Evolutionary conservation across 176 grass and related monocot genomes (phyloP), one percentile per base, ranked within the genome.

Genomic region (Carex kokanica): DNA sequence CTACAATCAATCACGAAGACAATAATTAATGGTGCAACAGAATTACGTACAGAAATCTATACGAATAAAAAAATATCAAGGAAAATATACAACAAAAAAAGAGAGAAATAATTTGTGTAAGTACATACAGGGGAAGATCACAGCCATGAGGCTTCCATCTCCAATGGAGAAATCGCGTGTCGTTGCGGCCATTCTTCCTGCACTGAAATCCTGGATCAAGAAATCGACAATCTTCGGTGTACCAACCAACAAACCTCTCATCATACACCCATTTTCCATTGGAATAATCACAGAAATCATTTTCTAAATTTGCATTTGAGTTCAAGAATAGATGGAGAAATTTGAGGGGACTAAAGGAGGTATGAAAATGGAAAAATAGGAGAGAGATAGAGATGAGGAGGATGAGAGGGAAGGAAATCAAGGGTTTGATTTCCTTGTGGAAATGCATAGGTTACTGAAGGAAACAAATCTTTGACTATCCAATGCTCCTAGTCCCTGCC

Each of bases 131-230:
- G 32, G 87, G 86, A 6, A 91, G 86, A 67, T 62, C 20, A 77
- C 89, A 91, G 21, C 78, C 57, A 23, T 21, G 87, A 81, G 89
- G 92, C 13, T 75, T 87, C 92, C 89, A 94, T 13, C 81, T 87
- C 92, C 89, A 89, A 0, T 70, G 7, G 15, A 63, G 84, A 66
- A 91, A 91, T 9, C 55, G 81, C 4, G 62, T 56, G 59, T 85
- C 58, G 2, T 8, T 5, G 20, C 92, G 86, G n/a, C 84, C 92
- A 62, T 89, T 94, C 2, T 63, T 74, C 0, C n/a, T 18, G 89
- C 92, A 94, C 82, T 78, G 89, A 77, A 94, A 93, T 31, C 89
- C 92, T 0, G 92, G 92, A 77, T 94, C 92, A 1, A 94, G 84
- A 79, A 91, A 91, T 34, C 80, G 84, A 69, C 89, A 91, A n/a